Percentiles rank a stretch among this genome's conserved stretches.
phyloP scores from a whole-genome alignment of 192 early-diverging fungal species.

The Umbelopsis sp. region DNA sequence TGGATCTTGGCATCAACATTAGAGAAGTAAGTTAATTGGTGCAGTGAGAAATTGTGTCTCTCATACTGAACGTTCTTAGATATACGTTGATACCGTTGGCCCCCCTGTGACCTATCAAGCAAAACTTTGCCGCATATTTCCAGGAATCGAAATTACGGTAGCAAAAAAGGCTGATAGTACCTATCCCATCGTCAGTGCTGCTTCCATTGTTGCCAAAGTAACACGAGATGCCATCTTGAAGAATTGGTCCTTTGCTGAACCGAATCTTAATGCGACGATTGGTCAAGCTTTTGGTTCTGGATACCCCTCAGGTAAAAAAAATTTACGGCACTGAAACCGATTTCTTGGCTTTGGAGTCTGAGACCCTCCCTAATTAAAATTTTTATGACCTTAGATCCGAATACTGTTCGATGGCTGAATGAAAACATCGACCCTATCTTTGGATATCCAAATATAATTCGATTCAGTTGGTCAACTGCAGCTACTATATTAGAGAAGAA shows the following conservation, averaged over 20 bases:
- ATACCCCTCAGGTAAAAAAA: conserved; percentile 72
- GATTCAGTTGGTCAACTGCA: conserved; percentile 95
- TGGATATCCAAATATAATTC: conserved; percentile 88
- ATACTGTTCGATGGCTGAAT: conserved; percentile 86
- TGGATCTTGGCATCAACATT: conserved; percentile 68
- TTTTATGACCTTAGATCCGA: conserved; percentile 66
- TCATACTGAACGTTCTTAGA: conserved; percentile 32
- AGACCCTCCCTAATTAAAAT: too few species aligned
- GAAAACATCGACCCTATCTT: conserved; percentile 81
- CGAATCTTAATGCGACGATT: conserved; percentile 41
- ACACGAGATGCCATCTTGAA: conserved; percentile 70
- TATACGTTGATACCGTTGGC: conserved; percentile 97
- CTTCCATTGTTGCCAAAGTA: conserved; percentile 95
- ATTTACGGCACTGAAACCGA: neutral
- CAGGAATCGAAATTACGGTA: conserved; percentile 78
- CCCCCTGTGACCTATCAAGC: conserved; percentile 83
- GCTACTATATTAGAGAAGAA: conserved; percentile 67
- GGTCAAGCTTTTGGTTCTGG: conserved; percentile 82
- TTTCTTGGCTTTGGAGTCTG: conserved; percentile 1
- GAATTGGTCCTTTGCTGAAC: conserved; percentile 70
- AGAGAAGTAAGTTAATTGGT: conserved; percentile 52
- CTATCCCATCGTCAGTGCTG: conserved; percentile 94
- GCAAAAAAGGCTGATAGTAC: conserved; percentile 92
- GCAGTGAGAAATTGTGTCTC: neutral
- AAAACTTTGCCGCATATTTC: conserved; percentile 78